Conservation (phyloP, 345 rosid genomes). For the Physaria fendleri region DNA sequence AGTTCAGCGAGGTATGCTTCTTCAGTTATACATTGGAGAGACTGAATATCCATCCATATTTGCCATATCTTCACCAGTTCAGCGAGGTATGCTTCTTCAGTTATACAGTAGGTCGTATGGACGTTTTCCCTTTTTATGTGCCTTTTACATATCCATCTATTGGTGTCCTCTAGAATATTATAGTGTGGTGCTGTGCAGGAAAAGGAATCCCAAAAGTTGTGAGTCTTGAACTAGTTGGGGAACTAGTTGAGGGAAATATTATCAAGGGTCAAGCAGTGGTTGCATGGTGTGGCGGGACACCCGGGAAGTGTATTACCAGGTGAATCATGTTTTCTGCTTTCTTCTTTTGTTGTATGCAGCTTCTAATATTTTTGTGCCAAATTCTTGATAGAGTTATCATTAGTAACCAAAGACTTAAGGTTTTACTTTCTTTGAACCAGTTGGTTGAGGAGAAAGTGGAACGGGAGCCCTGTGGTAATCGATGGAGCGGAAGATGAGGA, state of each 20-base stretch:
- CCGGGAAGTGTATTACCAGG: constrained; percentile 95
- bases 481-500: constrained; percentile 88
- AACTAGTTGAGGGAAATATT: constrained; percentile 72
- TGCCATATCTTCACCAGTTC: constrained; percentile 77
- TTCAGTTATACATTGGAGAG: constrained; percentile 36
- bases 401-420: constrained; percentile 10
- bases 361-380: background rate
- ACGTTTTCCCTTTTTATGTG: background rate
- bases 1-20: constrained; percentile 62
- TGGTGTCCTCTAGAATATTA: constrained; percentile 13
- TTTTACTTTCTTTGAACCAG: constrained; percentile 34
- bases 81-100: constrained; percentile 49
- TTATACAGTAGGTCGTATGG: constrained; percentile 5
- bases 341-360: constrained; percentile 7
- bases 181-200: constrained; percentile 39
- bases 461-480: constrained; percentile 83
- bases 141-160: background rate
- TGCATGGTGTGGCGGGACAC: constrained; percentile 99
- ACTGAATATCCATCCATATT: constrained; percentile 67
- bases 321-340: constrained; percentile 21
- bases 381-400: constrained; percentile 1
- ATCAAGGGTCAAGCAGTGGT: constrained; percentile 69
- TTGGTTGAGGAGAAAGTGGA: constrained; percentile 96
- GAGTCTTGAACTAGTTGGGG: constrained; percentile 79
- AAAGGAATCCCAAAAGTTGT: constrained; percentile 89